Evolutionary conservation across 768 basidiomycete genomes (phyloP).

Genomic region (Mycena vulgaris): DNA sequence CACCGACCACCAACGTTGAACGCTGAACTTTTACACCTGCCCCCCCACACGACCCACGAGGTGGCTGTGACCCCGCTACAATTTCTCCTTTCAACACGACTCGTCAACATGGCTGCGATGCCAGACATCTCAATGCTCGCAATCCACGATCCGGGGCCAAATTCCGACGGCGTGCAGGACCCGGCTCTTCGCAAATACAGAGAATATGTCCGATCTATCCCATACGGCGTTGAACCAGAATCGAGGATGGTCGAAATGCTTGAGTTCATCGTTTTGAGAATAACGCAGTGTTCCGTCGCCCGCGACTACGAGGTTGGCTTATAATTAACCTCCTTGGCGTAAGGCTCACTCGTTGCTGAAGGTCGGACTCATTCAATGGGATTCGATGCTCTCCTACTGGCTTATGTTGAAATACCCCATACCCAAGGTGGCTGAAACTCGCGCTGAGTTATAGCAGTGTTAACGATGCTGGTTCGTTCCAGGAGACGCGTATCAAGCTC

Average conservation of each 20-base stretch:
- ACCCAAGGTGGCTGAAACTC: conserved; percentile 61
- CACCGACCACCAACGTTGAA: too few relatives aligned
- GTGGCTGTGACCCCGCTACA: background rate
- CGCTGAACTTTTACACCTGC: too few relatives aligned
- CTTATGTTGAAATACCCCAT: conserved; percentile 89
- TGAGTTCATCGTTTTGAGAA: conserved; percentile 77
- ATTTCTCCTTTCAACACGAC: conserved; percentile 29
- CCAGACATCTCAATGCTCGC: conserved; percentile 65
- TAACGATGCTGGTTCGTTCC: background rate
- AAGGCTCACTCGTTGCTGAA: conserved; percentile 11
- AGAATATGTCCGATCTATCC: conserved; percentile 75
- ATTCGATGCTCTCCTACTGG: conserved; percentile 84
- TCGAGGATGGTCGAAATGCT: conserved; percentile 84
- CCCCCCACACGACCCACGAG: background rate
- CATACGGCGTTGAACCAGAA: conserved; percentile 84
- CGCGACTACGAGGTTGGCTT: conserved; percentile 81
- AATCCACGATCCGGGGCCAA: conserved; percentile 54
- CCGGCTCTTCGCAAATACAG: conserved; percentile 72
- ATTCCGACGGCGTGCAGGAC: conserved; percentile 54
- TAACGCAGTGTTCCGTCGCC: conserved; percentile 83
- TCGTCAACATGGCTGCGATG: conserved; percentile 51
- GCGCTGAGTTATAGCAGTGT: background rate
- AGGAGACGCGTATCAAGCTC: conserved; percentile 77
- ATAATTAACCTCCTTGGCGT: background rate
- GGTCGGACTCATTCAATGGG: conserved; percentile 83